Evolutionary conservation across 768 basidiomycete species (phyloP), one percentile per base, ranked within the genome.

Genomic region (Butyriboletus loyo): DNA sequence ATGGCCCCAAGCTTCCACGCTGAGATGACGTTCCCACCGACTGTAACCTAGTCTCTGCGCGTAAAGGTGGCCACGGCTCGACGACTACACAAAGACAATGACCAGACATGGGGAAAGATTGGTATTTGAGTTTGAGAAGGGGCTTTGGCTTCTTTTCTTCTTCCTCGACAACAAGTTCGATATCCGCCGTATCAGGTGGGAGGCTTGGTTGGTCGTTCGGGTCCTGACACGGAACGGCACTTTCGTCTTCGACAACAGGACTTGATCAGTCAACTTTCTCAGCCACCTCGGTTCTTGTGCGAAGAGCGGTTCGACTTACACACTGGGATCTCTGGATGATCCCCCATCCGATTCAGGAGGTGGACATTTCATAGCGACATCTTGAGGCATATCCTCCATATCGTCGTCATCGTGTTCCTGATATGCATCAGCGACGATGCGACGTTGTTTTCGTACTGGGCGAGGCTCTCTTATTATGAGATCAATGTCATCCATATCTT

Each of bases 81-180:
- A 92, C 83, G 22, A 93, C 85, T 32, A 93, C 77, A 63, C 87
- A 90, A 17, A 93, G 77, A 66, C 87, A 90, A 49, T 82, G 80
- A 0, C 84, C 85, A 52, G 81, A 79, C 43, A 91, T 83, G 47
- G 71, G 76, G 67, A 90, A 90, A 13, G 87, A 86, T 59, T 80
- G 78, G 57, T 88, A 92, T 49, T 68, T 78, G 32, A 92, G 76
- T 49, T 80, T 77, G 31, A 91, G 71, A 28, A 77, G 57, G 7
- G 87, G 84, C 61, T 91, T 88, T 13, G 85, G 87, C 60, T 92
- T 91, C 58, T 74, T 73, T 55, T 85, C 85, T 46, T 86, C 85
- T 43, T 84, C 81, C n/a, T 73, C 74, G 25, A 72, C 59, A 45
- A 79, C 78, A 15, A 80, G 66, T 31, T 79, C 73, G 37, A 79